phyloP scores from a whole-genome alignment of 257 asterid species.

The Knoxia roxburghii region DNA sequence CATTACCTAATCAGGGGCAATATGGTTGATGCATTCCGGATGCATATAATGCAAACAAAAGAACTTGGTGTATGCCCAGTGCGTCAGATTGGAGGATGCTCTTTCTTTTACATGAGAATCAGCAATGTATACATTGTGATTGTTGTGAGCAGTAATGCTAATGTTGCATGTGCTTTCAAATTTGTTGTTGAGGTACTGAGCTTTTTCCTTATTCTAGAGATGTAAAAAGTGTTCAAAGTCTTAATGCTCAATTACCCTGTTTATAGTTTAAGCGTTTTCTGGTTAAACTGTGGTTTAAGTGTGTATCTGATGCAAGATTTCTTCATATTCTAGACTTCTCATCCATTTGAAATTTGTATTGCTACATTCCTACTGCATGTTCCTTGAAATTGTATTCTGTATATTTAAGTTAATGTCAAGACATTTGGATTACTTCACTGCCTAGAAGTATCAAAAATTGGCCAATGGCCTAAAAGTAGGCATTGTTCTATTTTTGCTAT shows the following conservation, averaged over 20 bases:
- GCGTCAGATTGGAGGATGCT: conserved; percentile 98
- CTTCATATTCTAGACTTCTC: neutral
- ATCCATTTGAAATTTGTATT: neutral
- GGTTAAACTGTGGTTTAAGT: neutral
- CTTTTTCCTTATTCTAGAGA: conserved; percentile 12
- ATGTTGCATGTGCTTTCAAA: conserved; percentile 97
- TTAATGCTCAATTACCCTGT: neutral
- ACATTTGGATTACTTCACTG: neutral
- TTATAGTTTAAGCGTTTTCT: neutral
- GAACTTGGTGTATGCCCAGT: conserved; percentile 99
- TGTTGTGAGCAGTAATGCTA: conserved; percentile 98
- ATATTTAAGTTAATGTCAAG: neutral
- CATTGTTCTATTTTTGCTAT: no score
- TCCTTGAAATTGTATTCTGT: neutral
- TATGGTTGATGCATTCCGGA: conserved; percentile 99
- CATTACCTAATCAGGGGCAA: conserved; percentile 62
- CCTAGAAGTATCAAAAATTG: neutral
- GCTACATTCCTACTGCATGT: neutral
- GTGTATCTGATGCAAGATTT: neutral
- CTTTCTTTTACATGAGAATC: conserved; percentile 97
- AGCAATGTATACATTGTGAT: conserved; percentile 97
- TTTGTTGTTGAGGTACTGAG: conserved; percentile 92
- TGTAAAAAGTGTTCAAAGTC: conserved; percentile 1
- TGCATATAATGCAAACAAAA: conserved; percentile 97
- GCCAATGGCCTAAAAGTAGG: neutral